Percentiles rank a stretch among this genome's conserved stretches.
These are phyloP conservation scores for Vanilla planifolia DNA, from an alignment of 106 monocot genomes.

Conservation along the genomic window DNA sequence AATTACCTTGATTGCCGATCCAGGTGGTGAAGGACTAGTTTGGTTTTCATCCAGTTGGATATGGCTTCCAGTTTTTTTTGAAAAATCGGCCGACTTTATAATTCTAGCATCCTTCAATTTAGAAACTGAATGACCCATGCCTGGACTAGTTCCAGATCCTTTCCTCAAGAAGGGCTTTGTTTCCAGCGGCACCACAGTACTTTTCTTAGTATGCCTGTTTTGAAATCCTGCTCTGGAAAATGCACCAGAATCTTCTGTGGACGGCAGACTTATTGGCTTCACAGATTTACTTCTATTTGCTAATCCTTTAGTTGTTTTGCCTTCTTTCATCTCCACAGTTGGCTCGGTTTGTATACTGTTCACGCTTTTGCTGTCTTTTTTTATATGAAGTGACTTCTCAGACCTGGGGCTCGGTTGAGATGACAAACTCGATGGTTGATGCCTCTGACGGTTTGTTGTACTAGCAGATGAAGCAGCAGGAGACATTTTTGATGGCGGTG, in stretches of 20 bases:
- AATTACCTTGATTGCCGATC: slow-evolving; percentile 15
- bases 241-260: slow-evolving; percentile 29
- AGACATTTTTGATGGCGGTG: slow-evolving; percentile 38
- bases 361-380: slow-evolving; percentile 26
- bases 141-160: slow-evolving; percentile 33
- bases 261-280: slow-evolving; percentile 27
- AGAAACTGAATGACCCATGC: slow-evolving; percentile 10
- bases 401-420: slow-evolving; percentile 25
- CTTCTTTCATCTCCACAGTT: slow-evolving; percentile 32
- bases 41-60: slow-evolving; percentile 34
- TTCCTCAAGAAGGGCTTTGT: slow-evolving; percentile 67
- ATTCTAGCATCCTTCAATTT: slow-evolving; percentile 25
- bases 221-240: slow-evolving; percentile 55
- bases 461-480: slow-evolving; percentile 19
- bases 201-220: slow-evolving; percentile 76
- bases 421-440: slow-evolving; percentile 28
- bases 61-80: slow-evolving; percentile 35
- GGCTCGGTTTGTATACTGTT: slow-evolving; percentile 23
- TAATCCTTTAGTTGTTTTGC: slow-evolving; percentile 31
- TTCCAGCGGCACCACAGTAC: slow-evolving; percentile 87
- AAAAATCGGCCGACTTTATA: slow-evolving; percentile 29
- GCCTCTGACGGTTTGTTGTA: slow-evolving; percentile 27
- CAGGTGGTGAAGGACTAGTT: slow-evolving; percentile 10
- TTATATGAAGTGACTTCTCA: slow-evolving; percentile 20
- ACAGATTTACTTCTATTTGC: slow-evolving; percentile 25